A percentile compares a stretch with the other conserved stretches of the same genome.
Conservation (phyloP, 1,139 yeast species). For the Yamadazyma songkhlaensis region DNA sequence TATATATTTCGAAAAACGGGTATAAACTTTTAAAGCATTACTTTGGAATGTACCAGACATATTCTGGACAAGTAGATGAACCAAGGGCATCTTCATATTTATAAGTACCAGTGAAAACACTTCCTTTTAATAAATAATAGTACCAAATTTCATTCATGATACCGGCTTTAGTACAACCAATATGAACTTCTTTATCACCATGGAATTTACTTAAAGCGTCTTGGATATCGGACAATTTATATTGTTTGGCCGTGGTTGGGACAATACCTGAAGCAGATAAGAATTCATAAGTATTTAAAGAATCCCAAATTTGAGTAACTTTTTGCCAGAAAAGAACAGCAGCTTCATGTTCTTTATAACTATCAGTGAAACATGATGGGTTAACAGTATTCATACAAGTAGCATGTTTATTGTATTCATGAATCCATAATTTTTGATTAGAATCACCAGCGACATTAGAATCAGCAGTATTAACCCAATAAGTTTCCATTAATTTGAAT, state of each 20-base stretch:
- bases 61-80: constrained; percentile 23
- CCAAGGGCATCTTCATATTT: constrained; percentile 27
- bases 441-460: constrained; percentile 31
- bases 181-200: constrained; percentile 29
- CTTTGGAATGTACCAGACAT: constrained; percentile 35
- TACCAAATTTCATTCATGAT: constrained; percentile 40
- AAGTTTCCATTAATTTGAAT: constrained; percentile 28
- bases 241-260: constrained; percentile 29
- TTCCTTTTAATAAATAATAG: constrained; percentile 35
- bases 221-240: constrained; percentile 28
- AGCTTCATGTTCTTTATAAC: constrained; percentile 29
- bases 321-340: constrained; percentile 33
- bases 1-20: not conserved
- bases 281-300: constrained; percentile 33
- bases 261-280: constrained; percentile 32
- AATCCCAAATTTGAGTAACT: constrained; percentile 33
- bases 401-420: constrained; percentile 44
- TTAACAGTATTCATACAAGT: constrained; percentile 43
- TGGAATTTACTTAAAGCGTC: constrained; percentile 29
- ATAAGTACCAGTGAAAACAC: constrained; percentile 34
- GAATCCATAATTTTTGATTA: constrained; percentile 34
- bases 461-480: constrained; percentile 36
- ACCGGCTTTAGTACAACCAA: constrained; percentile 31
- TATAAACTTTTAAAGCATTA: not conserved
- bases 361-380: constrained; percentile 34